Percentiles rank a stretch among this genome's conserved stretches.
Evolutionary conservation across 192 early-diverging fungal genomes (phyloP).

Genomic region (Coemansia sp.): DNA sequence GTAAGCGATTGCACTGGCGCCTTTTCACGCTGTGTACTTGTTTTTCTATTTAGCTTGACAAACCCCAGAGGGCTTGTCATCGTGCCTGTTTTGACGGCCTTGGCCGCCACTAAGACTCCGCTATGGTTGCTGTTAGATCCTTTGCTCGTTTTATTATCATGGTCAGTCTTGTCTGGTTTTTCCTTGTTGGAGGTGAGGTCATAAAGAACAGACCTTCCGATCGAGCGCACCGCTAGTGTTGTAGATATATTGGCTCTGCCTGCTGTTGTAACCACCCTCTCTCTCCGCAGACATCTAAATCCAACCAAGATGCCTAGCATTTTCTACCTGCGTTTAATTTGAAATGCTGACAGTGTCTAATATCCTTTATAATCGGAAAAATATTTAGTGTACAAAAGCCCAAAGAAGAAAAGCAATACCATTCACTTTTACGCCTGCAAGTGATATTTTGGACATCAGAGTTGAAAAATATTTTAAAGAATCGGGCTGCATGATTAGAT

Average conservation of each 20-base stretch:
- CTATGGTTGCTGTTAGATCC: background rate
- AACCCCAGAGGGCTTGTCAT: conserved; percentile 10
- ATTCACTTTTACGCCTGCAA: no score
- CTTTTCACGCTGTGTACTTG: background rate
- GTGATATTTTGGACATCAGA: no score
- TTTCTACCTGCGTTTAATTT: background rate
- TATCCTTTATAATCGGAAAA: background rate
- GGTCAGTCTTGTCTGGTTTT: background rate
- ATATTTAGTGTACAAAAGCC: background rate
- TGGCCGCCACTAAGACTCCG: background rate
- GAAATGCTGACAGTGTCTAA: background rate
- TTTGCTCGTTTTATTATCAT: background rate
- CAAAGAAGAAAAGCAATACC: no score
- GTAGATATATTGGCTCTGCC: conserved; percentile 1
- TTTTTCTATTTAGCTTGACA: conserved; percentile 20
- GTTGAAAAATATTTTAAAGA: no score
- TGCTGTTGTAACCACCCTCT: background rate
- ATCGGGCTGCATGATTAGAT: no score
- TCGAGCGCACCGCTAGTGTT: background rate
- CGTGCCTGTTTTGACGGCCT: background rate
- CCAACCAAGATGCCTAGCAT: background rate
- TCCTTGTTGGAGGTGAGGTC: background rate
- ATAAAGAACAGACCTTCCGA: conserved; percentile 2
- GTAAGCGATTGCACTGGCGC: conserved; percentile 23
- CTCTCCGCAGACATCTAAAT: background rate